These are phyloP conservation scores for Haplosporangium sp. DNA, from an alignment of 371 early-diverging fungal species.

Conservation along the genomic window DNA sequence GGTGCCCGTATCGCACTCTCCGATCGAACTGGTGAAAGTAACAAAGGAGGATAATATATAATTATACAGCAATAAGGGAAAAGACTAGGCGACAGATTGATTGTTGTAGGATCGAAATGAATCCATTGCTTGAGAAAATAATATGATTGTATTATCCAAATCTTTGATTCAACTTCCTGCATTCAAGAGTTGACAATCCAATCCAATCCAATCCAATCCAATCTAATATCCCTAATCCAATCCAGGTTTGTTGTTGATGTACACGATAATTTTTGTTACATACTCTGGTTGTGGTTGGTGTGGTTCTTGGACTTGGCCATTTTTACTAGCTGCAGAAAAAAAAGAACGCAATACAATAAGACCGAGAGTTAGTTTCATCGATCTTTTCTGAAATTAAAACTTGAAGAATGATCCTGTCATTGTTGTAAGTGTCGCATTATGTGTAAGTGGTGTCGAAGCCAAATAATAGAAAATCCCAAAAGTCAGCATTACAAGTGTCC, in stretches of 20 bases:
- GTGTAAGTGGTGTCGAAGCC: too few species aligned
- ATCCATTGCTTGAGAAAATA: neutral
- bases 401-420: too few species aligned
- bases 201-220: neutral
- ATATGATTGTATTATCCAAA: neutral
- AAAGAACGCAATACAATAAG: neutral
- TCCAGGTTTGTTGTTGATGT: neutral
- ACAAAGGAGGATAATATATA: too few species aligned
- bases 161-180: neutral
- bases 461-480: too few species aligned
- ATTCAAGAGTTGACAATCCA: neutral
- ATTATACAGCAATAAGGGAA: too few species aligned
- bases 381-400: neutral
- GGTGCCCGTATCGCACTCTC: too few species aligned
- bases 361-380: neutral
- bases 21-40: too few species aligned
- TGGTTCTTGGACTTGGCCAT: constrained; percentile 99
- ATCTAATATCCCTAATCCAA: neutral
- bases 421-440: too few species aligned
- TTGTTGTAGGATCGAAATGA: neutral
- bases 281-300: constrained; percentile 99
- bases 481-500: too few species aligned
- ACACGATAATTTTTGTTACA: constrained; percentile 24
- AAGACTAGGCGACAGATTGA: neutral
- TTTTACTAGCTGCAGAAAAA: constrained; percentile 33